These are phyloP conservation scores for Aspergillus coremiiformis DNA, from an alignment of 495 filamentous ascomycete genomes.

Conservation along the genomic window DNA sequence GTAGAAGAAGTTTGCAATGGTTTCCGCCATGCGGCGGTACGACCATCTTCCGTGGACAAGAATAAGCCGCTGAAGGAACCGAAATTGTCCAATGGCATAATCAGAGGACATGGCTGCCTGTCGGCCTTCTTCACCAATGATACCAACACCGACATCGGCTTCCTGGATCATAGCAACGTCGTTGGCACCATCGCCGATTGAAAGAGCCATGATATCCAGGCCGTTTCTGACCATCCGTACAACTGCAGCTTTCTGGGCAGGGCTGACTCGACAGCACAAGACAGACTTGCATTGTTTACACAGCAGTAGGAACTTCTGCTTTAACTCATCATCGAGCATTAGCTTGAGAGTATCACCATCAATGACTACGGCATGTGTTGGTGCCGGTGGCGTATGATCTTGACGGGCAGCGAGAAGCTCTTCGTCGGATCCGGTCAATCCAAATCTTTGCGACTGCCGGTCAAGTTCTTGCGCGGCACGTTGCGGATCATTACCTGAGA, in stretches of 20 bases:
- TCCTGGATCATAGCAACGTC: conserved; percentile 99
- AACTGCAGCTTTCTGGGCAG: conserved; percentile 95
- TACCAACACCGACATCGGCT: conserved; percentile 95
- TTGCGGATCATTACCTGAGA: conserved; percentile 62
- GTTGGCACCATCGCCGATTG: conserved; percentile 95
- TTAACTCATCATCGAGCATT: conserved; percentile 72
- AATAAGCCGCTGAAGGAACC: conserved; percentile 83
- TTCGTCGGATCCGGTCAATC: conserved; percentile 77
- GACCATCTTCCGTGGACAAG: conserved; percentile 97
- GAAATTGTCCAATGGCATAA: conserved; percentile 97
- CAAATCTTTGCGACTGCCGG: conserved; percentile 61
- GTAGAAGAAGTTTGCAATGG: conserved; percentile 99
- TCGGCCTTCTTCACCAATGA: conserved; percentile 93
- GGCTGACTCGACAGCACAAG: conserved; percentile 95
- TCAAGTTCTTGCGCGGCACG: conserved; percentile 64
- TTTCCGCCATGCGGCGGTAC: conserved; percentile 86
- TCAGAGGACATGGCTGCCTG: conserved; percentile 99
- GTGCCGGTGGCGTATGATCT: conserved; percentile 74
- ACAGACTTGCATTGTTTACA: conserved; percentile 98
- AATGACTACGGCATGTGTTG: conserved; percentile 94
- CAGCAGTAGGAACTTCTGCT: conserved; percentile 86
- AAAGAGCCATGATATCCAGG: conserved; percentile 93
- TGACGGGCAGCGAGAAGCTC: conserved; percentile 71
- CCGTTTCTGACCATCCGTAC: conserved; percentile 91
- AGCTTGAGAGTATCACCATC: conserved; percentile 92